Evolutionary conservation across 1,284 basidiomycete genomes (phyloP), one percentile per base, ranked within the genome.

Genomic region (Leccinum griseonigrum): DNA sequence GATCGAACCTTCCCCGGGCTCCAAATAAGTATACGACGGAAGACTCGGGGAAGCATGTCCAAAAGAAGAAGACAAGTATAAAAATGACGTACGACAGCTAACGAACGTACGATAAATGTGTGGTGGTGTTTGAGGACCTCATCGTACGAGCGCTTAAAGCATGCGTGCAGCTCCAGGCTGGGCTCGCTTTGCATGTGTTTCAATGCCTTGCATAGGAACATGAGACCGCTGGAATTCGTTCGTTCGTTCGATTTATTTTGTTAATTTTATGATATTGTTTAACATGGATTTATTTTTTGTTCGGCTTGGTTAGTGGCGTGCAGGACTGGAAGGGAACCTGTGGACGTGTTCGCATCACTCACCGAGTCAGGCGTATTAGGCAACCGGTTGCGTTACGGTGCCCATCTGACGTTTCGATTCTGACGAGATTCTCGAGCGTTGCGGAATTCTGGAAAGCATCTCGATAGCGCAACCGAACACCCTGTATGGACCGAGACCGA

Each of bases 101-200:
- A 81, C 29, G 91, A 88, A 54, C 92, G 87, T 66, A 97, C 83
- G 71, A 97, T 70, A 74, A 95, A 94, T 2, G 86, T 84, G 77
- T 97, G 95, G 76, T 94, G 88, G 73, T 91, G 89, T 70, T 84
- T 86, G 62, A 99, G 83, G 36, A 91, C 90, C 52, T 81, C 80
- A 67, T 95, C 92, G 79, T 97, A 99, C 2, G 94, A 87, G 64
- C 88, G 86, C 68, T 86, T 90, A 80, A 99, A 98, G 74, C 92
- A 94, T 58, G 81, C 83, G 67, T 88, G 83, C 57, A 98, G 81
- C 71, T 97, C 94, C 55, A 89, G 83, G 18, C 74, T 74, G 51
- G 81, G 79, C 76, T 97, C 88, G 14, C 78, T 75, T 63, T 91
- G 86, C 76, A 91, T 91, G 68, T 89, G 81, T 70, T 91, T 84